phyloP scores from a whole-genome alignment of 257 asterid genomes.

The Leptodermis oblonga region DNA sequence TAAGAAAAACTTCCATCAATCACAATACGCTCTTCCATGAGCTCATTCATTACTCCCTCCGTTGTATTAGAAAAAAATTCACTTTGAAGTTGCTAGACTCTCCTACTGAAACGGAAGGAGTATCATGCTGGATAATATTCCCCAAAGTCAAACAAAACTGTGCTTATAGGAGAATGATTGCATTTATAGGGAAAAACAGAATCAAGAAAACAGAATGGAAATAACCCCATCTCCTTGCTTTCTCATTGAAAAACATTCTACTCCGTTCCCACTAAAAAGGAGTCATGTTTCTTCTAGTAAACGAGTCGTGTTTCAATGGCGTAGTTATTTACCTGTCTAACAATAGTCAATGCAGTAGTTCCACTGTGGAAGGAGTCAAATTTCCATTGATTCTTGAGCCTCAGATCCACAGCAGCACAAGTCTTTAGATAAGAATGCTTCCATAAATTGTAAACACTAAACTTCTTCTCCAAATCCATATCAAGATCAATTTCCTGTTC shows the following conservation, averaged over 20 bases:
- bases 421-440: constrained; percentile 75
- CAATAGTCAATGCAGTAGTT: constrained; percentile 78
- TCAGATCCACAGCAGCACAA: constrained; percentile 84
- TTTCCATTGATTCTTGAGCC: constrained; percentile 63
- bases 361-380: constrained; percentile 82
- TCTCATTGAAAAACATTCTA: too few relatives aligned
- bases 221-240: too few relatives aligned
- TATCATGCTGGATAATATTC: too few relatives aligned
- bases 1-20: background rate
- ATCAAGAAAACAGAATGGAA: too few relatives aligned
- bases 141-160: background rate
- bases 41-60: too few relatives aligned
- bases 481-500: constrained; percentile 44
- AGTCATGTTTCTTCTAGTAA: too few relatives aligned
- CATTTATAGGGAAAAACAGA: background rate
- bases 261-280: too few relatives aligned
- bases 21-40: too few relatives aligned
- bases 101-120: too few relatives aligned
- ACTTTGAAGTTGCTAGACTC: too few relatives aligned
- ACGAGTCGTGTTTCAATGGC: too few relatives aligned
- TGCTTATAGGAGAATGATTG: background rate
- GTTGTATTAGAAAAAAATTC: too few relatives aligned
- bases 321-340: constrained; percentile 70
- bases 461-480: constrained; percentile 50
- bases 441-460: constrained; percentile 61